Evolutionary conservation across 345 rosid genomes (phyloP), one percentile per base, ranked within the genome.

Genomic region (Eucalyptus lansdowneana): DNA sequence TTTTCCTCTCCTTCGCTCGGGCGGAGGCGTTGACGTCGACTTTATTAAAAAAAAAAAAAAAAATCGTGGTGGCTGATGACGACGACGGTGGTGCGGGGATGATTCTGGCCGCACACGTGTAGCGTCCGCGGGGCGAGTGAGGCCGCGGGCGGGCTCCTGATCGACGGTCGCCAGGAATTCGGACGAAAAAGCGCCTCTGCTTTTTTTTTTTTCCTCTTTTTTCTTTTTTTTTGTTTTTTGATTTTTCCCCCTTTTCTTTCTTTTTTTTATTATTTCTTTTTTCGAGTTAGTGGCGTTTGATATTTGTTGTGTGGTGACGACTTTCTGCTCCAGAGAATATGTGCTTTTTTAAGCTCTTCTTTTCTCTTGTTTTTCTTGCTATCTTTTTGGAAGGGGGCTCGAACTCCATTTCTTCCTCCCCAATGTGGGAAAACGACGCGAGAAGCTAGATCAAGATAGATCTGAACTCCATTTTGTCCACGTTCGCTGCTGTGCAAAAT

Each of bases 181-280:
- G 81, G 81, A 72, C 45, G 31, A n/a, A 72, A 69, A 69, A 37
- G 45, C 81, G 83, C 83, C 27, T 40, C 22, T 40, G 85, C 15
- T 21, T 76, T 40, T 37, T 21, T 76, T 40, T 37, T 34, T 76
- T 11, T 11, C 7, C 22, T 2, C 0, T 14, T 8, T 17, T 10
- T 5, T 47, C 1, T 5, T 15, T 7, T 29, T 7, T n/a, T n/a
- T 13, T 14, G 0, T 13, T 8, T 27, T 60, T 19, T 53, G 2
- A 7, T 19, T 19, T 76, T 21, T 47, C 5, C 2, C 2, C 0
- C 1, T 34, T 16, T 21, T 19, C 3, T 17, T 34, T 34, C 4
- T 9, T 65, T 65, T 65, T 29, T n/a, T 14, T 14, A n/a, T n/a
- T n/a, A 24, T n/a, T n/a, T 65, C 8, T n/a, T n/a, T 56, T 56